Percentiles rank a stretch among this genome's conserved stretches.
Conservation (phyloP, 371 early-diverging fungal species). For the Mortierella sp. region DNA sequence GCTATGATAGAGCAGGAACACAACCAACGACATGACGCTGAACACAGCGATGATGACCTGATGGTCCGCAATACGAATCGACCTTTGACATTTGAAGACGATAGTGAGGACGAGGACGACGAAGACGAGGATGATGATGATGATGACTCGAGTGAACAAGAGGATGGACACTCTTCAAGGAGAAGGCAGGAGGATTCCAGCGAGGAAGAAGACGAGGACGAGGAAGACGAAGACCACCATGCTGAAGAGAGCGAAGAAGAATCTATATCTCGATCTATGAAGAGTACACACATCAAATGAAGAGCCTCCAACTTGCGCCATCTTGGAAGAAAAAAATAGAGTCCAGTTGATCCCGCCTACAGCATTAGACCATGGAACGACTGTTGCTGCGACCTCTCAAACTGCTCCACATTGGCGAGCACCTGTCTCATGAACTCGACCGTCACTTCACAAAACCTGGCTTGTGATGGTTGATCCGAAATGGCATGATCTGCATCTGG, state of each 20-base stretch:
- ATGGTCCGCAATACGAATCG: constrained; percentile 66
- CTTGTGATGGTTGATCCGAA: constrained; percentile 49
- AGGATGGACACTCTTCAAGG: too few species aligned
- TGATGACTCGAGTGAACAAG: constrained; percentile 53
- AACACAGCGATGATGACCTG: constrained; percentile 63
- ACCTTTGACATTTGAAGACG: constrained; percentile 53
- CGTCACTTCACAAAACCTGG: constrained; percentile 27
- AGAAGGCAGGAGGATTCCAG: constrained; percentile 43
- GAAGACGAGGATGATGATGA: constrained; percentile 31
- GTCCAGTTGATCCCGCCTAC: constrained; percentile 2
- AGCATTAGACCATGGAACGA: constrained; percentile 14
- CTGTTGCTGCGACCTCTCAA: constrained; percentile 18
- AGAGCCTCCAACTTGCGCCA: not conserved
- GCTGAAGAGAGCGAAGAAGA: constrained; percentile 22
- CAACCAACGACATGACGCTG: constrained; percentile 55
- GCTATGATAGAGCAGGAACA: constrained; percentile 68
- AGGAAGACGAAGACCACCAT: constrained; percentile 9
- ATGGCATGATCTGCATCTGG: constrained; percentile 60
- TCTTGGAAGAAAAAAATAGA: too few species aligned
- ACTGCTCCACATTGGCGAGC: constrained; percentile 10
- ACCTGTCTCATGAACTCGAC: constrained; percentile 22
- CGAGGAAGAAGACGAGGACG: constrained; percentile 14
- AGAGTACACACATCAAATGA: constrained; percentile 29
- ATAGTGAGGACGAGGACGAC: constrained; percentile 53
- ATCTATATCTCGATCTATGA: constrained; percentile 22